Conservation (phyloP, 306 rosid genomes). For the Ziziphus jujuba region DNA sequence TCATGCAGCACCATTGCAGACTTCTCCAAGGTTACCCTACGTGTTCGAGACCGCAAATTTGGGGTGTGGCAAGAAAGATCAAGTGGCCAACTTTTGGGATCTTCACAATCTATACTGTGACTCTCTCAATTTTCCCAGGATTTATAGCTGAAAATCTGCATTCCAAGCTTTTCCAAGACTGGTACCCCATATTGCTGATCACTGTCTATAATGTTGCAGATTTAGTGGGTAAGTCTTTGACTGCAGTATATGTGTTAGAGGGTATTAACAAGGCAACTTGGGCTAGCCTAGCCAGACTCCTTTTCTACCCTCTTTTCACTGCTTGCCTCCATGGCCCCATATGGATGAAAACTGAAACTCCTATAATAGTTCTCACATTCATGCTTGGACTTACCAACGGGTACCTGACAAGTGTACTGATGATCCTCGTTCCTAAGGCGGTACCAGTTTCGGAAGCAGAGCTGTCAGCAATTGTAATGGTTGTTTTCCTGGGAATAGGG, state of each 20-base stretch:
- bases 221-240: constrained; percentile 70
- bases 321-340: constrained; percentile 77
- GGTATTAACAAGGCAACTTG: constrained; percentile 56
- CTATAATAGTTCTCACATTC: constrained; percentile 63
- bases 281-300: constrained; percentile 58
- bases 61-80: constrained; percentile 57
- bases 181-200: constrained; percentile 90
- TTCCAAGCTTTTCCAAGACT: constrained; percentile 67
- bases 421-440: constrained; percentile 71
- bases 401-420: constrained; percentile 75
- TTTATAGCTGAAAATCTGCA: constrained; percentile 73
- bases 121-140: constrained; percentile 91
- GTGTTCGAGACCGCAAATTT: constrained; percentile 50
- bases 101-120: constrained; percentile 68
- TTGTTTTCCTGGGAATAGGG: constrained; percentile 75
- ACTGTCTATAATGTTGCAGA: constrained; percentile 73
- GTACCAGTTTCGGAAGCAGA: constrained; percentile 66
- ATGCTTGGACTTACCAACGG: constrained; percentile 84
- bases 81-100: constrained; percentile 66
- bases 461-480: constrained; percentile 78
- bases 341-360: constrained; percentile 74
- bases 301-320: constrained; percentile 81
- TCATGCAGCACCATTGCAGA: constrained; percentile 57
- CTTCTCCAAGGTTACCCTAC: constrained; percentile 38
- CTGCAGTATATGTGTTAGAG: constrained; percentile 65